Evolutionary conservation across 2,329 filamentous ascomycete species (phyloP).

Genomic region (Aspergillus sp.): DNA sequence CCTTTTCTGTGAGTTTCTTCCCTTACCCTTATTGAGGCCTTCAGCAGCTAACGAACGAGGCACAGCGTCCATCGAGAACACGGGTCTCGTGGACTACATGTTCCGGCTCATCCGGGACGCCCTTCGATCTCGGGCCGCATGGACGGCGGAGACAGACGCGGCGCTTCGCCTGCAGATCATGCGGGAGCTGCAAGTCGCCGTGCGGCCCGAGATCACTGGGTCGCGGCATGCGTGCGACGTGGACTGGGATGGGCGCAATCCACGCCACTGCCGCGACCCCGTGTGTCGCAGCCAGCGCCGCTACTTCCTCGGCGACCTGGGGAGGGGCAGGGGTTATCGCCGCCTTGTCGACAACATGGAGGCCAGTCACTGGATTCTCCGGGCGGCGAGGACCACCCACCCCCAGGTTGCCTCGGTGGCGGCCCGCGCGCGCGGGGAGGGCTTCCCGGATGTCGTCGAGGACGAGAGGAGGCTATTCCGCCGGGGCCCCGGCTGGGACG

Average conservation of each 20-base stretch:
- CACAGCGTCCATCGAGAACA: constrained; percentile 18
- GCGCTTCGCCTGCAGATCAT: constrained; percentile 17
- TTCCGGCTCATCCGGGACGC: constrained; percentile 27
- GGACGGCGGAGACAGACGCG: constrained; percentile 9
- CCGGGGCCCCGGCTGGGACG: constrained; percentile 28
- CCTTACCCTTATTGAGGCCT: background rate
- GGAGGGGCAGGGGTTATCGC: constrained; percentile 8
- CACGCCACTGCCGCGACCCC: constrained; percentile 16
- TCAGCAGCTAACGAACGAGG: background rate
- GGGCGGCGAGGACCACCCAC: constrained; percentile 22
- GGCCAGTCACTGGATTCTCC: constrained; percentile 21
- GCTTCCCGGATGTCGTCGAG: constrained; percentile 17
- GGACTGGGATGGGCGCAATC: constrained; percentile 22
- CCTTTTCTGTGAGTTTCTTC: constrained; percentile 18
- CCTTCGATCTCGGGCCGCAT: constrained; percentile 11
- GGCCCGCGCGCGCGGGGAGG: constrained; percentile 18
- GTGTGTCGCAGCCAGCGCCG: constrained; percentile 16
- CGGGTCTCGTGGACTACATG: constrained; percentile 19
- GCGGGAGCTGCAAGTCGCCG: constrained; percentile 13
- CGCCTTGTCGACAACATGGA: constrained; percentile 16
- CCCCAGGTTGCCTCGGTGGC: constrained; percentile 13
- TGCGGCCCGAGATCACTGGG: constrained; percentile 10
- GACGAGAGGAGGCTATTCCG: constrained; percentile 18
- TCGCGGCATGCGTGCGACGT: constrained; percentile 22
- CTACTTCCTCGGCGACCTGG: constrained; percentile 10